Evolutionary conservation across 805 yeast genomes (phyloP).

Genomic region (Millerozyma acaciae): DNA sequence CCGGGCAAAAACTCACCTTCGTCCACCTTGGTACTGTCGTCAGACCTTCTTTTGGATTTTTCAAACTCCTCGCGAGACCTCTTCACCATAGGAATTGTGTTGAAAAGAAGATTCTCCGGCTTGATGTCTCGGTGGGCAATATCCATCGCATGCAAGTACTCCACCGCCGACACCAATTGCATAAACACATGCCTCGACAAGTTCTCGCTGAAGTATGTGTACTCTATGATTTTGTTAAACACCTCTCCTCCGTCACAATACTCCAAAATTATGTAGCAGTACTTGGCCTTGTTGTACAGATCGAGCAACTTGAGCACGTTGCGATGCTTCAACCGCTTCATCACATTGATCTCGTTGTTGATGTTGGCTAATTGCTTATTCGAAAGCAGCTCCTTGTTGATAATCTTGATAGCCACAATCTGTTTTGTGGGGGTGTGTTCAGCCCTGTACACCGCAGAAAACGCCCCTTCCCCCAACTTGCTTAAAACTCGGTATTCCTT

Average conservation of each 20-base stretch:
- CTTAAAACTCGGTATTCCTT: slow-evolving; percentile 26
- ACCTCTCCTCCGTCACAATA: slow-evolving; percentile 76
- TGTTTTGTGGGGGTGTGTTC: slow-evolving; percentile 40
- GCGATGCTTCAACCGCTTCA: slow-evolving; percentile 60
- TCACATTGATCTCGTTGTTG: slow-evolving; percentile 67
- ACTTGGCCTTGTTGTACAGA: slow-evolving; percentile 47
- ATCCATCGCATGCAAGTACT: slow-evolving; percentile 56
- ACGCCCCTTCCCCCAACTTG: slow-evolving; percentile 80
- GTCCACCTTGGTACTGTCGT: slow-evolving; percentile 56
- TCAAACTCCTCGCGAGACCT: slow-evolving; percentile 30
- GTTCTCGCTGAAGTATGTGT: slow-evolving; percentile 72
- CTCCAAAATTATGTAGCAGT: slow-evolving; percentile 65
- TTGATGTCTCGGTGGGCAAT: slow-evolving; percentile 79
- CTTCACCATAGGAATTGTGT: slow-evolving; percentile 47
- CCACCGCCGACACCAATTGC: slow-evolving; percentile 68
- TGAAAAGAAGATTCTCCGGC: slow-evolving; percentile 72
- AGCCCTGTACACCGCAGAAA: slow-evolving; percentile 80
- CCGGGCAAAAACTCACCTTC: slow-evolving; percentile 55
- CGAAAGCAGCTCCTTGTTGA: slow-evolving; percentile 56
- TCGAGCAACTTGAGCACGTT: slow-evolving; percentile 56
- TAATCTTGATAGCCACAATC: slow-evolving; percentile 70
- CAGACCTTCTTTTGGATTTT: slow-evolving; percentile 42
- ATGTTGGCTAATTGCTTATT: slow-evolving; percentile 52
- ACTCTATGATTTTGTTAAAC: slow-evolving; percentile 73
- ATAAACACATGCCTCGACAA: slow-evolving; percentile 67